phyloP scores from a whole-genome alignment of 305 asterid genomes.

The Rubia balearica region DNA sequence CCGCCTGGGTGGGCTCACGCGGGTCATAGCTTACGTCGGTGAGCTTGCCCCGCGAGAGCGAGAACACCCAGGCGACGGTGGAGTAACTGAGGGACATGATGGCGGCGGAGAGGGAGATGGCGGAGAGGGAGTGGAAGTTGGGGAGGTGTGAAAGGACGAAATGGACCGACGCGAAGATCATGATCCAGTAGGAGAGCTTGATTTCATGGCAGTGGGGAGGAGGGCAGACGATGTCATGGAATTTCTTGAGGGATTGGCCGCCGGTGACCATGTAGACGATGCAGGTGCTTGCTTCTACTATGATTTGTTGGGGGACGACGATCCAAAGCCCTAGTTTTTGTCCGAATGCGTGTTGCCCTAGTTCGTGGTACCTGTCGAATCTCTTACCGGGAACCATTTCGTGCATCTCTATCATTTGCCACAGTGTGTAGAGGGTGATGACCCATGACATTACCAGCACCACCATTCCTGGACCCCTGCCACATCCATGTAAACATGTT shows the following conservation, averaged over 20 bases:
- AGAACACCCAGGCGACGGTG: constrained; percentile 45
- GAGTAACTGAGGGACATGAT: constrained; percentile 60
- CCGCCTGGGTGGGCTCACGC: constrained; percentile 21
- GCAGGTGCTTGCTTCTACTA: constrained; percentile 52
- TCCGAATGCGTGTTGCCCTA: constrained; percentile 67
- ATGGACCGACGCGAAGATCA: constrained; percentile 43
- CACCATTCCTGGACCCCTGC: constrained; percentile 56
- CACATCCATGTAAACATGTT: not conserved
- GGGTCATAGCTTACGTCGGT: constrained; percentile 34
- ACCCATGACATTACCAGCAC: constrained; percentile 48
- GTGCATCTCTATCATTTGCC: constrained; percentile 92
- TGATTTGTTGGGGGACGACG: constrained; percentile 56
- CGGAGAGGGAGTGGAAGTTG: constrained; percentile 51
- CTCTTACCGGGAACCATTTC: constrained; percentile 67
- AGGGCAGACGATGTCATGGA: constrained; percentile 31
- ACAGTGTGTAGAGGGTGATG: constrained; percentile 60
- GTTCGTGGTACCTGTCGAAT: constrained; percentile 62
- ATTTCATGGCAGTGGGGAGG: constrained; percentile 19
- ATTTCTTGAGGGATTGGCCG: constrained; percentile 52
- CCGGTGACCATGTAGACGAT: constrained; percentile 77
- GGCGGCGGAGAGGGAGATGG: constrained; percentile 50
- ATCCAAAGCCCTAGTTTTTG: constrained; percentile 60
- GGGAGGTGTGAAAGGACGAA: constrained; percentile 54
- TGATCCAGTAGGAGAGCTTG: constrained; percentile 43
- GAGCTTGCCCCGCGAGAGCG: constrained; percentile 24